Percentiles rank a stretch among this genome's conserved stretches.
phyloP scores from a whole-genome alignment of 768 basidiomycete species.

The Pleurotus sapidus region DNA sequence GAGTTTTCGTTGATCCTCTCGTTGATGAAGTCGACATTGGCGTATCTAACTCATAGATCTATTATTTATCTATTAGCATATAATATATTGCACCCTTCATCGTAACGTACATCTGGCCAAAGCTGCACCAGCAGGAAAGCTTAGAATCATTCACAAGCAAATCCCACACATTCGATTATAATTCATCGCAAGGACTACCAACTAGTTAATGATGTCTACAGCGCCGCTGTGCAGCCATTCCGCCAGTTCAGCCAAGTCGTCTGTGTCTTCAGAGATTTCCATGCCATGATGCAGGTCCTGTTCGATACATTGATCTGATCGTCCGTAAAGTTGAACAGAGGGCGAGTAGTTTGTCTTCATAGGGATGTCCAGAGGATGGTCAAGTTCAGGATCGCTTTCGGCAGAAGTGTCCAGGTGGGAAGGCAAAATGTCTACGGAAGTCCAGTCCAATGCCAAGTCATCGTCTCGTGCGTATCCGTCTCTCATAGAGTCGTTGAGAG shows the following conservation, averaged over 20 bases:
- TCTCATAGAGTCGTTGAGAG: neutral
- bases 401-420: constrained; percentile 16
- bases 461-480: neutral
- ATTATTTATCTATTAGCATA: neutral
- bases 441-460: constrained; percentile 21
- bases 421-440: constrained; percentile 24
- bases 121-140: neutral
- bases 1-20: constrained; percentile 52
- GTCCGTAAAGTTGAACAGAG: neutral
- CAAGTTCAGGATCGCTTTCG: neutral
- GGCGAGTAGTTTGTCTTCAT: constrained; percentile 3
- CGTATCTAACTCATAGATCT: constrained; percentile 8
- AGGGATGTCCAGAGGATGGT: neutral
- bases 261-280: constrained; percentile 13
- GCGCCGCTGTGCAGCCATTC: constrained; percentile 67
- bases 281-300: neutral
- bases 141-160: neutral
- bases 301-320: neutral
- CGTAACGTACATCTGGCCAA: neutral
- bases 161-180: no score
- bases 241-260: constrained; percentile 65
- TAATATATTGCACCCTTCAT: neutral
- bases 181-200: no score
- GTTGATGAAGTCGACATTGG: constrained; percentile 12
- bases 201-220: constrained; percentile 42